Percentiles rank a stretch among this genome's conserved stretches.
These are phyloP conservation scores for Mrakia frigida DNA, from an alignment of 768 basidiomycete genomes.

Conservation along the genomic window DNA sequence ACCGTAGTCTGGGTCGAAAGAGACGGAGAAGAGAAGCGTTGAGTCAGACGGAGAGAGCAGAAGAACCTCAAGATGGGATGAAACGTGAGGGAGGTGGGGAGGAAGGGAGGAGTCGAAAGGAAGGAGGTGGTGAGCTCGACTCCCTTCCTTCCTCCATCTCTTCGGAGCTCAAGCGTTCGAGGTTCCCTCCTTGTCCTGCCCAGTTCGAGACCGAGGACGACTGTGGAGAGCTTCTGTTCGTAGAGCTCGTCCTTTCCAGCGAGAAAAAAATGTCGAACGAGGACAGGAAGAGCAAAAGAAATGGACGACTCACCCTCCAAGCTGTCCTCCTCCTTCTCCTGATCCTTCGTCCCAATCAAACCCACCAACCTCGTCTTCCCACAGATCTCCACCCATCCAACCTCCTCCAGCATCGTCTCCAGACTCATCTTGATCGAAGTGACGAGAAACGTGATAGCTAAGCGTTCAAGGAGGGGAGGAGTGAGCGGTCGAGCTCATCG, in stretches of 20 bases:
- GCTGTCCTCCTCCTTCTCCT: neutral
- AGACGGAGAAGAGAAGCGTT: neutral
- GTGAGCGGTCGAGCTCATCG: neutral
- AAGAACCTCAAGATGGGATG: neutral
- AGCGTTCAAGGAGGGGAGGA: neutral
- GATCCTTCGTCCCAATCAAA: neutral
- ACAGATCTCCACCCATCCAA: neutral
- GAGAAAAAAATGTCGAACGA: neutral
- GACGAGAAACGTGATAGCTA: neutral
- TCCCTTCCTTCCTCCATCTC: neutral
- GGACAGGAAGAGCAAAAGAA: neutral
- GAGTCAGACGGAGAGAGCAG: neutral
- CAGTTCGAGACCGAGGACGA: neutral
- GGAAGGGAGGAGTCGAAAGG: neutral
- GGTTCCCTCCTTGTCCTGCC: too few species aligned
- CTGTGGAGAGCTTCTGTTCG: neutral
- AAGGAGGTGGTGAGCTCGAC: neutral
- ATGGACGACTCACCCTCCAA: neutral
- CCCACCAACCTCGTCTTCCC: neutral
- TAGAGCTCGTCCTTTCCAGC: too few species aligned
- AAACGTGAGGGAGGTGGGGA: neutral
- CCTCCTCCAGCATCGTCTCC: neutral
- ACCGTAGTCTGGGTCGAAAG: neutral
- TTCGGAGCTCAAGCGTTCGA: too few species aligned
- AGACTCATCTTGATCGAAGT: neutral